A percentile compares a stretch with the other conserved stretches of the same genome.
These are phyloP conservation scores for Neostapfia colusana DNA, from an alignment of 176 grass and related monocot species.

Conservation along the genomic window DNA sequence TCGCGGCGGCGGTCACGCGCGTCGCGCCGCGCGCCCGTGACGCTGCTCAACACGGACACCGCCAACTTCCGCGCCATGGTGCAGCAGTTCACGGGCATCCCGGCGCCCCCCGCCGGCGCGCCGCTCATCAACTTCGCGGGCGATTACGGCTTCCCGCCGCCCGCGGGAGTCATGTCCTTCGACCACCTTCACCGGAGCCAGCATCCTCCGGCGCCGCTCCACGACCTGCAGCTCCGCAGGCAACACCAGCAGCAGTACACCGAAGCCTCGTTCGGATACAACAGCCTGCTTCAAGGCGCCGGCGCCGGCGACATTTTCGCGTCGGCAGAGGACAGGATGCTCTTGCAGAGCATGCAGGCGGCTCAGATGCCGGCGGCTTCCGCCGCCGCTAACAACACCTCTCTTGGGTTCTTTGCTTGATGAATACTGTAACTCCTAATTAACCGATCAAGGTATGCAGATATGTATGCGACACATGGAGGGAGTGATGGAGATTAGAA, in stretches of 20 bases:
- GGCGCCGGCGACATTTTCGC: conserved; percentile 23
- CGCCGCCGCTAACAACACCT: conserved; percentile 30
- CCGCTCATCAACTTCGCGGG: conserved; percentile 50
- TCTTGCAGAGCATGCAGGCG: conserved; percentile 48
- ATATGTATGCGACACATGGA: neutral
- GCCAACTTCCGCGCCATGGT: conserved; percentile 88
- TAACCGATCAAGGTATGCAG: neutral
- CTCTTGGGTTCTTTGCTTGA: conserved; percentile 52
- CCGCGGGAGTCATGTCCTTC: conserved; percentile 41
- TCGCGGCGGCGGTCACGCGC: conserved; percentile 54
- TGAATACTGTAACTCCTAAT: neutral
- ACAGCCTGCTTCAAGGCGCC: neutral
- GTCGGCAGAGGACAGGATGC: conserved; percentile 50
- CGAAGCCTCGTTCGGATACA: conserved; percentile 28
- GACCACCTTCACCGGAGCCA: conserved; percentile 37
- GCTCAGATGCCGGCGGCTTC: conserved; percentile 44
- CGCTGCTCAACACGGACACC: conserved; percentile 92
- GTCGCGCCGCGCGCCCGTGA: conserved; percentile 74
- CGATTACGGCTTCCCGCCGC: conserved; percentile 31
- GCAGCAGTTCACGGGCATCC: conserved; percentile 89
- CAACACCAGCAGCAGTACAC: conserved; percentile 42
- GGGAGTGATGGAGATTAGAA: neutral
- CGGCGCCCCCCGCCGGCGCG: conserved; percentile 32
- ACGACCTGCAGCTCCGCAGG: conserved; percentile 38
- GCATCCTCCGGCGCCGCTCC: neutral